Evolutionary conservation across 2,329 filamentous ascomycete genomes (phyloP).

Genomic region (Aspergillus hiratsukae): DNA sequence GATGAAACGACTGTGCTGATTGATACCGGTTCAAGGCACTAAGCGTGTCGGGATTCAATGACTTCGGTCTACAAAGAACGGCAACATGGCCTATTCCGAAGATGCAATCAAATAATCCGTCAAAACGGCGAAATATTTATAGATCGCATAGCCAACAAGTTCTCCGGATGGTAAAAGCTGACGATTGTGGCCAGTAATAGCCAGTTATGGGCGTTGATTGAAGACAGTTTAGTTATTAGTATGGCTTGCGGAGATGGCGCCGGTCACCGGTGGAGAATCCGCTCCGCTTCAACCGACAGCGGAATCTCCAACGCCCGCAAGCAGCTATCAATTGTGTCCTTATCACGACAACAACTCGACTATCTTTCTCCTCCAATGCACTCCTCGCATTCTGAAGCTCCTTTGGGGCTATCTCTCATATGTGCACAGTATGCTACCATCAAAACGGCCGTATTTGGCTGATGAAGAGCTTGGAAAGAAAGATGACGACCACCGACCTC

Average conservation of each 20-base stretch:
- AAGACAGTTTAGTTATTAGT: not conserved
- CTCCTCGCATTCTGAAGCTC: constrained; percentile 12
- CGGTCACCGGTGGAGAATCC: not conserved
- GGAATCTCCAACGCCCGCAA: not conserved
- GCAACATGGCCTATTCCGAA: not conserved
- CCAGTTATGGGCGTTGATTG: not conserved
- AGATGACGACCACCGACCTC: constrained; percentile 56
- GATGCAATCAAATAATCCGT: not conserved
- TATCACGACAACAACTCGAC: not conserved
- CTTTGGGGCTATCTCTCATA: constrained; percentile 16
- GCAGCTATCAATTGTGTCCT: not conserved
- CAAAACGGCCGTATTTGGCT: constrained; percentile 43
- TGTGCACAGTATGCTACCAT: constrained; percentile 31
- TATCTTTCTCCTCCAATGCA: constrained; percentile 8
- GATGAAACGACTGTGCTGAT: not conserved
- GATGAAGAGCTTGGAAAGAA: constrained; percentile 64
- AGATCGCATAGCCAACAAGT: not conserved
- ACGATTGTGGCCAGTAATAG: not conserved
- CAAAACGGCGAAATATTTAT: not conserved
- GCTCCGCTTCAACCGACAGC: not conserved
- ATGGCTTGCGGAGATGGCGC: not conserved
- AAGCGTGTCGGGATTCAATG: not conserved
- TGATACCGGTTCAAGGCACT: not conserved
- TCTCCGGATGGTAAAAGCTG: not conserved
- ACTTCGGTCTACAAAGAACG: not conserved